Evolutionary conservation across 176 grass and related monocot species (phyloP).

Genomic region (Otatea glauca): DNA sequence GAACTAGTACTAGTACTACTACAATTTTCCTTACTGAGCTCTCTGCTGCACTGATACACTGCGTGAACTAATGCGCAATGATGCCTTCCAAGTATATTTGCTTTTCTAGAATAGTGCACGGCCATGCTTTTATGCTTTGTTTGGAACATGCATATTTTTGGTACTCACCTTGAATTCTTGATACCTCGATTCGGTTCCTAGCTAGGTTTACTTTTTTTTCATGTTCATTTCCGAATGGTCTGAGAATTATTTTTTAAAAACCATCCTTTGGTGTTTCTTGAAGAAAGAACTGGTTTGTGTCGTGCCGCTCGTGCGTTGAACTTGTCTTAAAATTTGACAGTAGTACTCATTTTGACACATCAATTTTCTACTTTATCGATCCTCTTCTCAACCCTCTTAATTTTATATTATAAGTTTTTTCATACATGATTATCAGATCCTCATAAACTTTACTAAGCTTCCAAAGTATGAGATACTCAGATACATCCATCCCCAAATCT

Average conservation of each 20-base stretch:
- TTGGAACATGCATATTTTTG: neutral
- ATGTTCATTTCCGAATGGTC: neutral
- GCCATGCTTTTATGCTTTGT: constrained; percentile 9
- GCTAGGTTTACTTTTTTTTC: neutral
- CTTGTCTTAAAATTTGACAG: neutral
- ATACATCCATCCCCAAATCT: too few species aligned
- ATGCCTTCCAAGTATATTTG: neutral
- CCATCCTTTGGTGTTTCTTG: neutral
- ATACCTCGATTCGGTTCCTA: neutral
- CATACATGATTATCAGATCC: neutral
- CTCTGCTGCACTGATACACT: neutral
- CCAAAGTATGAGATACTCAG: too few species aligned
- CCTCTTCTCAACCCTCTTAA: neutral
- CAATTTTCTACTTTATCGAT: constrained; percentile 23
- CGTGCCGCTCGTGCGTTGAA: neutral
- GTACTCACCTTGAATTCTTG: neutral
- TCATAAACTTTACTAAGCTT: too few species aligned
- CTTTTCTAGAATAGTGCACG: neutral
- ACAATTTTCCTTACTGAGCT: neutral
- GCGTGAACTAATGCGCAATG: neutral
- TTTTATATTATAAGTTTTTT: neutral
- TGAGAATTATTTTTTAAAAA: neutral
- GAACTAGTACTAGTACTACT: neutral
- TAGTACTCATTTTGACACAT: neutral
- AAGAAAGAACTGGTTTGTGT: neutral